Percentiles rank a stretch among this genome's conserved stretches.
Conservation (phyloP, 306 rosid genomes). For the Gillenia trifoliata region DNA sequence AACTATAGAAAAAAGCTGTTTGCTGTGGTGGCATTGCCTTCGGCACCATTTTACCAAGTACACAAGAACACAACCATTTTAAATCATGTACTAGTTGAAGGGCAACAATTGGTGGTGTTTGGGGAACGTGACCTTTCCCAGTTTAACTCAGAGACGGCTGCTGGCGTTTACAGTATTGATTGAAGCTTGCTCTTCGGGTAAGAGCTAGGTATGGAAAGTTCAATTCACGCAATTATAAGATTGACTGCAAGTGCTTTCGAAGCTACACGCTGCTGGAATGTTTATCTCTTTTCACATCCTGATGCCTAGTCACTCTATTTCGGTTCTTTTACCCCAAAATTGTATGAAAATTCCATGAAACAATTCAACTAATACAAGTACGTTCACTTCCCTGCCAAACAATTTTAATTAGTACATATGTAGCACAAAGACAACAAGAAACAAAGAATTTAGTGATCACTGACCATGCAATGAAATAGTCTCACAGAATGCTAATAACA, state of each 20-base stretch:
- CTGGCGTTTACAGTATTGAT: neutral
- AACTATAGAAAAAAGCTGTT: slow-evolving; percentile 25
- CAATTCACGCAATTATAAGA: neutral
- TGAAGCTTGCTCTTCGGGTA: neutral
- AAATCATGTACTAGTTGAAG: slow-evolving; percentile 19
- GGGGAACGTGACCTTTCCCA: neutral
- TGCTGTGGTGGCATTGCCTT: neutral
- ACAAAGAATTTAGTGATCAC: no score
- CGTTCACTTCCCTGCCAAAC: no score
- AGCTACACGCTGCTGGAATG: neutral
- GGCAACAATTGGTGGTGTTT: neutral
- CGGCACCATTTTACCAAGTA: slow-evolving; percentile 36
- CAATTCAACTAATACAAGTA: no score
- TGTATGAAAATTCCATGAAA: no score
- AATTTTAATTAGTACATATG: no score
- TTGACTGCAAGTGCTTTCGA: slow-evolving; percentile 2
- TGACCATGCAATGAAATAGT: no score
- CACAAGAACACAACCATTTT: slow-evolving; percentile 42
- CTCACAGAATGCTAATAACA: no score
- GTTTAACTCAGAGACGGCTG: neutral
- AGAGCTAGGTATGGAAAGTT: neutral
- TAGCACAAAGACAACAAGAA: no score
- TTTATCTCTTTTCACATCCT: neutral
- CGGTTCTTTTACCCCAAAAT: no score
- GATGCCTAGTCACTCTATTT: no score